These are phyloP conservation scores for Trichoderma arundinaceum DNA, from an alignment of 2,329 filamentous ascomycete genomes.

Conservation along the genomic window DNA sequence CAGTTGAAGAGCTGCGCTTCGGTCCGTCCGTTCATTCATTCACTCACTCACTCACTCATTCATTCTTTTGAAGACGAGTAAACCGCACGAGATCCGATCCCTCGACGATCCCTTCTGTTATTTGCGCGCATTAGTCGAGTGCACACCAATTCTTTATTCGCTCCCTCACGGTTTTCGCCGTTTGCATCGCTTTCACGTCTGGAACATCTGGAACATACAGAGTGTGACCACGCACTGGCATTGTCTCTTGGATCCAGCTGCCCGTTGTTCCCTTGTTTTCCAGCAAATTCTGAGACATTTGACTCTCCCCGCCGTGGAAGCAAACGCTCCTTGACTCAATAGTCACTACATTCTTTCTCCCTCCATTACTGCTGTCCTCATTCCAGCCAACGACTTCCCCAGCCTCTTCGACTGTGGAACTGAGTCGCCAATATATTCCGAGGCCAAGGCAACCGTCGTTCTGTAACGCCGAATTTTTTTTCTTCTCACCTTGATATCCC, in stretches of 20 bases:
- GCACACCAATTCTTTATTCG: slow-evolving; percentile 32
- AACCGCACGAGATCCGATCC: slow-evolving; percentile 1
- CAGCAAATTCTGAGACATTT: slow-evolving; percentile 37
- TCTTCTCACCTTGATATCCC: slow-evolving; percentile 10
- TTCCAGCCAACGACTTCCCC: slow-evolving; percentile 40
- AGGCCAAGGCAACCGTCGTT: slow-evolving; percentile 31
- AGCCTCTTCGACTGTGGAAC: slow-evolving; percentile 26
- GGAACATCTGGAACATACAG: background rate
- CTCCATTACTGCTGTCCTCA: slow-evolving; percentile 38
- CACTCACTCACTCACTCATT: slow-evolving; percentile 16
- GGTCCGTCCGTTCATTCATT: slow-evolving; percentile 31
- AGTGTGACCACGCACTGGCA: slow-evolving; percentile 3
- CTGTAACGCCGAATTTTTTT: slow-evolving; percentile 1
- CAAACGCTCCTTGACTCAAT: slow-evolving; percentile 37
- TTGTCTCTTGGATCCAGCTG: slow-evolving; percentile 39
- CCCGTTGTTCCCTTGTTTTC: slow-evolving; percentile 31
- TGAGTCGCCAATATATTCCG: slow-evolving; percentile 28
- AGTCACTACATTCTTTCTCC: slow-evolving; percentile 39
- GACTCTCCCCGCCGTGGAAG: slow-evolving; percentile 33
- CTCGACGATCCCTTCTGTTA: slow-evolving; percentile 15
- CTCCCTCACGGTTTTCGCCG: slow-evolving; percentile 29
- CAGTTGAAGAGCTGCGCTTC: slow-evolving; percentile 25
- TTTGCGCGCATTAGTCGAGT: slow-evolving; percentile 10
- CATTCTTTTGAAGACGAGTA: slow-evolving; percentile 15
- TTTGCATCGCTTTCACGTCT: slow-evolving; percentile 15